phyloP scores from a whole-genome alignment of 345 rosid species.

The Adansonia digitata region DNA sequence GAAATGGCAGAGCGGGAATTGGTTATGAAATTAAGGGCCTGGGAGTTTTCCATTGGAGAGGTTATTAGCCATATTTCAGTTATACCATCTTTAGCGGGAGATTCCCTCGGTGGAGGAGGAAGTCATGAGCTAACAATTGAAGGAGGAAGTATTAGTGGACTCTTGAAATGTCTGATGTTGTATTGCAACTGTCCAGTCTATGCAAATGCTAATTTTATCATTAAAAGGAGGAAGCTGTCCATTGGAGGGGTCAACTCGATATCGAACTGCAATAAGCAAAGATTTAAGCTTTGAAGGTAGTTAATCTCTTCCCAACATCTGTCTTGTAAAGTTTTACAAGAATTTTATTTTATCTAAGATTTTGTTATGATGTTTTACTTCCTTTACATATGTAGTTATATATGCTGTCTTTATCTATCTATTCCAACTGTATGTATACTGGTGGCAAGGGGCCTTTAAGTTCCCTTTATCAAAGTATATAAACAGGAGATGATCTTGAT shows the following conservation, averaged over 20 bases:
- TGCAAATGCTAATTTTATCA: constrained; percentile 74
- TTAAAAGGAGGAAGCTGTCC: constrained; percentile 81
- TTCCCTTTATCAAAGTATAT: constrained; percentile 67
- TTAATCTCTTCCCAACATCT: constrained; percentile 10
- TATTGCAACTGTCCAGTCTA: constrained; percentile 72
- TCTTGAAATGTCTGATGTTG: constrained; percentile 66
- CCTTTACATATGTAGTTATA: neutral
- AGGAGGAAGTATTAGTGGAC: constrained; percentile 33
- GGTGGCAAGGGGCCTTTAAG: constrained; percentile 72
- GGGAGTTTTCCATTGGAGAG: constrained; percentile 90
- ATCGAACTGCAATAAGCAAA: constrained; percentile 70
- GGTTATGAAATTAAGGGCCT: constrained; percentile 81
- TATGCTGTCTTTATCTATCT: neutral
- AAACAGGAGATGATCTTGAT: constrained; percentile 25
- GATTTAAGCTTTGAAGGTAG: constrained; percentile 77
- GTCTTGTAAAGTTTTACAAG: neutral
- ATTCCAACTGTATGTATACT: constrained; percentile 28
- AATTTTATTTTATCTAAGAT: neutral
- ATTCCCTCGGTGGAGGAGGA: constrained; percentile 37
- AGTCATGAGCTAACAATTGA: constrained; percentile 29
- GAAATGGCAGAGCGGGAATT: constrained; percentile 75
- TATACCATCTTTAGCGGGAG: constrained; percentile 58
- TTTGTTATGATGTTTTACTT: neutral
- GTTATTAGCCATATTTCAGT: constrained; percentile 76
- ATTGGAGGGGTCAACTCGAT: constrained; percentile 72